Conservation (phyloP, 1,139 yeast species). For the Suhomyces wounanorum region DNA sequence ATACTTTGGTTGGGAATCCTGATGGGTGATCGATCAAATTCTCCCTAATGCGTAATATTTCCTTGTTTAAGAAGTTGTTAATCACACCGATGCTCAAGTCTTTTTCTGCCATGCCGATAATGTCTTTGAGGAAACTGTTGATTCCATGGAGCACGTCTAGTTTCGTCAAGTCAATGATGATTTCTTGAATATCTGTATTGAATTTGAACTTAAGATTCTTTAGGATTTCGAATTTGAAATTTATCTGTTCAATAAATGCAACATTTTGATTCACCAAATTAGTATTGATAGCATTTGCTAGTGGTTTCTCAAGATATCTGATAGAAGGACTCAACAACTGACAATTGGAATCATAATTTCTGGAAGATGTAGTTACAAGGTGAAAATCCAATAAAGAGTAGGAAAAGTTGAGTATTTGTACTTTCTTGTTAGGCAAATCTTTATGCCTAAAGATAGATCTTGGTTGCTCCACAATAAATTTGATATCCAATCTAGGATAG, state of each 20-base stretch:
- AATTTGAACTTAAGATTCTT: slow-evolving; percentile 34
- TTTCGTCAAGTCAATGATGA: slow-evolving; percentile 31
- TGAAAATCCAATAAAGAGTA: slow-evolving; percentile 44
- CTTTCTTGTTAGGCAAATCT: slow-evolving; percentile 21
- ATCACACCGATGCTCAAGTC: slow-evolving; percentile 34
- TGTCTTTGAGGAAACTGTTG: slow-evolving; percentile 29
- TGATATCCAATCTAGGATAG: slow-evolving; percentile 46
- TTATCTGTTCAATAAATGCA: slow-evolving; percentile 25
- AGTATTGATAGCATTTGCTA: slow-evolving; percentile 2
- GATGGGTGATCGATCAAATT: background rate
- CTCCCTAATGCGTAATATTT: slow-evolving; percentile 20
- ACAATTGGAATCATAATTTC: slow-evolving; percentile 41
- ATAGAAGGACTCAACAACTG: slow-evolving; percentile 38
- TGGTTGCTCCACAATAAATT: slow-evolving; percentile 48
- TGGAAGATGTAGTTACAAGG: slow-evolving; percentile 33
- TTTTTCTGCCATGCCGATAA: slow-evolving; percentile 29
- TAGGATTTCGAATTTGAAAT: slow-evolving; percentile 28
- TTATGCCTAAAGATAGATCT: slow-evolving; percentile 37
- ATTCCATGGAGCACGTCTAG: slow-evolving; percentile 38
- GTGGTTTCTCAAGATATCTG: slow-evolving; percentile 32
- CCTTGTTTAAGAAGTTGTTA: slow-evolving; percentile 31
- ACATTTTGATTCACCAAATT: slow-evolving; percentile 17
- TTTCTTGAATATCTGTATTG: slow-evolving; percentile 24
- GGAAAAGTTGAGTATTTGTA: slow-evolving; percentile 36
- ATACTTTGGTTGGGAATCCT: background rate